Percentiles rank a stretch among this genome's conserved stretches.
Conservation (phyloP, 306 rosid species). For the Cicer pinnatifidum region DNA sequence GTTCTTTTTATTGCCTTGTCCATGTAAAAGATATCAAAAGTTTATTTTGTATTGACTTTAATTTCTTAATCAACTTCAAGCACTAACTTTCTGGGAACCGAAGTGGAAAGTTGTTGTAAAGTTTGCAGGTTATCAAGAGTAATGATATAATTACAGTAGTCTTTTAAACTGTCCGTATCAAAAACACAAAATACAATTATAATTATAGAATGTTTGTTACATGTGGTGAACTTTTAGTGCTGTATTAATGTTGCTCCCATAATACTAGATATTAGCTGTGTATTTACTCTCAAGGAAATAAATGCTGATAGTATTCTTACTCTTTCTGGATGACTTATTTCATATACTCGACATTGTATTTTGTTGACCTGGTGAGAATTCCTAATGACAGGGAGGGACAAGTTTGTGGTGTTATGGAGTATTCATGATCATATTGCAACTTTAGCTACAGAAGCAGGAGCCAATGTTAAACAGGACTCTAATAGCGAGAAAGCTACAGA, state of each 20-base stretch:
- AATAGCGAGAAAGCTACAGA: conserved; percentile 64
- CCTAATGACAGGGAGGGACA: conserved; percentile 79
- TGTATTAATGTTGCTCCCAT: conserved; percentile 19
- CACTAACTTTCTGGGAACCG: neutral
- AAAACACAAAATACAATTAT: neutral
- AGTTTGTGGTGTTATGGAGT: conserved; percentile 88
- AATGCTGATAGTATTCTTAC: conserved; percentile 24
- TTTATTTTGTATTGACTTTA: neutral
- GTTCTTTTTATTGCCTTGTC: conserved; percentile 28
- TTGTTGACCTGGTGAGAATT: conserved; percentile 37
- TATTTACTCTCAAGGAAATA: neutral
- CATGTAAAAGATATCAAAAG: conserved; percentile 10
- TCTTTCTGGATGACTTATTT: conserved; percentile 16
- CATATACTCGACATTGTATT: conserved; percentile 24
- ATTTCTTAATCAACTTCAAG: conserved; percentile 6
- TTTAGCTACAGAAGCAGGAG: conserved; percentile 61
- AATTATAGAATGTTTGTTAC: conserved; percentile 2
- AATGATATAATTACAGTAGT: neutral
- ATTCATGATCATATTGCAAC: conserved; percentile 84
- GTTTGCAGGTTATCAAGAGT: conserved; percentile 26
- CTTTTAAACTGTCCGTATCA: conserved; percentile 3
- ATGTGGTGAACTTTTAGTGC: neutral
- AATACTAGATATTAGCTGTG: conserved; percentile 20
- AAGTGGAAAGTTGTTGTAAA: neutral
- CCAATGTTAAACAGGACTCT: conserved; percentile 57